A percentile compares a stretch with the other conserved stretches of the same genome.
phyloP scores from a whole-genome alignment of 2,329 filamentous ascomycete genomes.

The Aspergillus hortae region DNA sequence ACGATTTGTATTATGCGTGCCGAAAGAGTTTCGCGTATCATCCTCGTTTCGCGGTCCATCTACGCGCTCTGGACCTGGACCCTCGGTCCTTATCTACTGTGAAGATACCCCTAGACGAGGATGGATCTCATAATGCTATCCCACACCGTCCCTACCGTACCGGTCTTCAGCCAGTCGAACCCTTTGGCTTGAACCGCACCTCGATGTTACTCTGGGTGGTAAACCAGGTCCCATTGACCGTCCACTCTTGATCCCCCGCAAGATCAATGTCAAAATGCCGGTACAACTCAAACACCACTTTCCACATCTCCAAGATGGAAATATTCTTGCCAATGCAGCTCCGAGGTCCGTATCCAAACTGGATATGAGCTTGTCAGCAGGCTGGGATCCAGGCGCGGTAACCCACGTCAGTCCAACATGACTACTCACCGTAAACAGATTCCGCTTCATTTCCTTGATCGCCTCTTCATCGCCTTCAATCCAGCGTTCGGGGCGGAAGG shows the following conservation, averaged over 20 bases:
- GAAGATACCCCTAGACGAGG: background rate
- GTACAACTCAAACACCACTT: constrained; percentile 23
- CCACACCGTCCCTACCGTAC: background rate
- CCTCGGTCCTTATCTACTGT: background rate
- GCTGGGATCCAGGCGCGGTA: background rate
- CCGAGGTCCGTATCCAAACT: constrained; percentile 26
- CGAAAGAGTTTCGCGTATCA: background rate
- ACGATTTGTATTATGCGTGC: background rate
- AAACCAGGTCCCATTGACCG: background rate
- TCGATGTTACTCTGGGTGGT: background rate
- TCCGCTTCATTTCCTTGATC: constrained; percentile 13
- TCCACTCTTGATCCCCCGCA: background rate
- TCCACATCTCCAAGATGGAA: constrained; percentile 27
- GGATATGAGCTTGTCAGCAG: background rate
- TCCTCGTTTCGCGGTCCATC: background rate
- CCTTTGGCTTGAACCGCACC: background rate
- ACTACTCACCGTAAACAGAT: constrained; percentile 10
- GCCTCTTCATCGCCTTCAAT: constrained; percentile 7
- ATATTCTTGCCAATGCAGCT: constrained; percentile 30
- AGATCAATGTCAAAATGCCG: constrained; percentile 18
- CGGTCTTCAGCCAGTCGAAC: background rate
- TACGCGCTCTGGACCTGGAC: background rate
- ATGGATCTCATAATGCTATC: background rate
- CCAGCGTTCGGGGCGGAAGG: constrained; percentile 5
- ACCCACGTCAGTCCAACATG: background rate